A percentile compares a stretch with the other conserved stretches of the same genome.
These are phyloP conservation scores for Fusarium nodosum DNA, from an alignment of 2,329 filamentous ascomycete genomes.

Conservation along the genomic window DNA sequence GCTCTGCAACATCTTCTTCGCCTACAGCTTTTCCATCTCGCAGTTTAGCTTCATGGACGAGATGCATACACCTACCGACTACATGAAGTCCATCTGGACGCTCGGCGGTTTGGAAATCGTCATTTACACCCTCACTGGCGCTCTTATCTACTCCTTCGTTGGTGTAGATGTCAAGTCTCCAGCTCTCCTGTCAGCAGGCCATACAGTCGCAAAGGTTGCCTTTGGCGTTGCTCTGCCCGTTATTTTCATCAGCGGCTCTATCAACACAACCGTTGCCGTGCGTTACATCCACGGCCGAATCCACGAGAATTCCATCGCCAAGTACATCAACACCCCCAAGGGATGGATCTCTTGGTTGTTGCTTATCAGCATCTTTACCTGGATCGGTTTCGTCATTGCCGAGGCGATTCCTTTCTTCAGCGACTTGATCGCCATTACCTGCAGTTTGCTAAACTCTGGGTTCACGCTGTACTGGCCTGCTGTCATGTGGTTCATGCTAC, in stretches of 20 bases:
- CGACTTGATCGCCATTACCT: slow-evolving; percentile 68
- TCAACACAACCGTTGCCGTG: slow-evolving; percentile 63
- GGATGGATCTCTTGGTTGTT: slow-evolving; percentile 66
- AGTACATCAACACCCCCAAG: slow-evolving; percentile 44
- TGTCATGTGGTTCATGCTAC: slow-evolving; percentile 57
- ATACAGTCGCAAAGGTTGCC: slow-evolving; percentile 58
- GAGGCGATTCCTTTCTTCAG: slow-evolving; percentile 80
- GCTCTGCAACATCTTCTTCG: slow-evolving; percentile 76
- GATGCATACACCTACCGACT: slow-evolving; percentile 60
- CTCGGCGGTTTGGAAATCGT: slow-evolving; percentile 70
- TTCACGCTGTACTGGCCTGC: slow-evolving; percentile 57
- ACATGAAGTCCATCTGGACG: slow-evolving; percentile 65
- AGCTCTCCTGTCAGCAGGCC: slow-evolving; percentile 72
- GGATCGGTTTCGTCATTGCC: slow-evolving; percentile 62
- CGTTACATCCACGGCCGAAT: slow-evolving; percentile 55
- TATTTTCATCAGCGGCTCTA: slow-evolving; percentile 77
- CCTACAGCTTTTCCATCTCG: slow-evolving; percentile 67
- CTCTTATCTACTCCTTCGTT: slow-evolving; percentile 75
- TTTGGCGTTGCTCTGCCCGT: slow-evolving; percentile 71
- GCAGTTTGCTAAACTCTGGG: slow-evolving; percentile 61
- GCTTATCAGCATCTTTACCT: slow-evolving; percentile 69
- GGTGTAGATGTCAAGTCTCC: slow-evolving; percentile 72
- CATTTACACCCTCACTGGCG: slow-evolving; percentile 73
- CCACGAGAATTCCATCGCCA: slow-evolving; percentile 40
- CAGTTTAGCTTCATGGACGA: slow-evolving; percentile 63